Conservation (phyloP, 2,329 filamentous ascomycete species). For the Colletotrichum tabaci region DNA sequence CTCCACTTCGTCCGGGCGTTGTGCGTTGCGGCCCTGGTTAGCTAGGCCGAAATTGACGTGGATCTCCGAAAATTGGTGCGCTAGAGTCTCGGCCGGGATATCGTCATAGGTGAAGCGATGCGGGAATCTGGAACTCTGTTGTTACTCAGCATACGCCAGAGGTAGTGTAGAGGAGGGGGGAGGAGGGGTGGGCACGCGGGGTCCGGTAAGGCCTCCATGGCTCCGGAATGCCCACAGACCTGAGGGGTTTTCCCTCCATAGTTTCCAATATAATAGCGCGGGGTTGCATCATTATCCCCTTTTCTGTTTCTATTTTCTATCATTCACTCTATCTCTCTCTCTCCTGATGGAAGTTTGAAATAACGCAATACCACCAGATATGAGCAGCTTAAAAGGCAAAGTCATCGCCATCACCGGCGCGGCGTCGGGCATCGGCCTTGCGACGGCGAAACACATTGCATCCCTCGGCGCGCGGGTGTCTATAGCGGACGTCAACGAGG, state of each 20-base stretch:
- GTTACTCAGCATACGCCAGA: not conserved
- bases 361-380: not conserved
- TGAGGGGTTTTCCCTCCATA: not conserved
- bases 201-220: not conserved
- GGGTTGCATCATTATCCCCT: not conserved
- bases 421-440: conserved; percentile 64
- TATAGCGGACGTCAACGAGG: conserved; percentile 61
- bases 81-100: not conserved
- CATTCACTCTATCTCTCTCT: not conserved
- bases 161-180: not conserved
- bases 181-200: not conserved
- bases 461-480: conserved; percentile 61
- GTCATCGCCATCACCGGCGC: conserved; percentile 65
- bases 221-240: not conserved
- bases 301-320: too few species aligned
- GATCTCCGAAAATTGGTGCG: not conserved
- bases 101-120: not conserved
- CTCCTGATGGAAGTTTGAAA: not conserved
- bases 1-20: conserved; percentile 1
- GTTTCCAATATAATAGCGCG: too few species aligned
- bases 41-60: not conserved
- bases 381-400: conserved; percentile 49
- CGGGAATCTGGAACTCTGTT: not conserved
- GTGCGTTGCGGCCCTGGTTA: too few species aligned
- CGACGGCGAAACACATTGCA: conserved; percentile 60